phyloP scores from a whole-genome alignment of 805 yeast species.

The Kregervanrija fluxuum region DNA sequence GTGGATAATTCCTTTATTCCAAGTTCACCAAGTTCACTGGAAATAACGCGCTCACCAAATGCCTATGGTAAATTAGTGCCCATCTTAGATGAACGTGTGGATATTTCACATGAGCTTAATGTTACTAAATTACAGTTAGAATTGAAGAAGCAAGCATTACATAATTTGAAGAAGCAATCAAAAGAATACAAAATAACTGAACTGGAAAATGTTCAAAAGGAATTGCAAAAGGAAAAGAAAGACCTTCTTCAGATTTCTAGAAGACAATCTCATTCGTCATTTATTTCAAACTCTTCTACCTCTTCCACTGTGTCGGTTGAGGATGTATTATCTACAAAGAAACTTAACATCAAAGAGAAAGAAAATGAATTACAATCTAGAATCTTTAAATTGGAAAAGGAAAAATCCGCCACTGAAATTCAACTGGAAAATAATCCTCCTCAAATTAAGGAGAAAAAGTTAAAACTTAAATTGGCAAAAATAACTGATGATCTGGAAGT shows the following conservation, averaged over 20 bases:
- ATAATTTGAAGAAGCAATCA: slow-evolving; percentile 7
- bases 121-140: slow-evolving; percentile 9
- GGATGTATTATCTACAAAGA: slow-evolving; percentile 6
- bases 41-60: background rate
- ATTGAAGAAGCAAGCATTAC: slow-evolving; percentile 5
- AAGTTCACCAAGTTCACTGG: background rate
- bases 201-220: background rate
- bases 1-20: background rate
- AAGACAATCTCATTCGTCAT: slow-evolving; percentile 1
- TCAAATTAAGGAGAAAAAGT: no score
- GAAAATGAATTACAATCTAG: background rate
- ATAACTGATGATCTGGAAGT: slow-evolving; percentile 9
- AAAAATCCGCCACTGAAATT: no score
- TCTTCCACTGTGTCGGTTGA: slow-evolving; percentile 10
- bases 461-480: slow-evolving; percentile 1
- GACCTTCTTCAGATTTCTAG: background rate
- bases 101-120: slow-evolving; percentile 9
- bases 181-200: slow-evolving; percentile 1
- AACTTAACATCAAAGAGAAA: background rate
- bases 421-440: no score
- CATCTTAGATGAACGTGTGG: slow-evolving; percentile 1
- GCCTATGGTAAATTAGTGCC: background rate
- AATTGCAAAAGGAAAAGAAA: background rate
- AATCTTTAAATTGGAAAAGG: no score
- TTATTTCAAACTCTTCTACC: slow-evolving; percentile 1